These are phyloP conservation scores for Platanthera guangdongensis DNA, from an alignment of 106 monocot species.

Conservation along the genomic window DNA sequence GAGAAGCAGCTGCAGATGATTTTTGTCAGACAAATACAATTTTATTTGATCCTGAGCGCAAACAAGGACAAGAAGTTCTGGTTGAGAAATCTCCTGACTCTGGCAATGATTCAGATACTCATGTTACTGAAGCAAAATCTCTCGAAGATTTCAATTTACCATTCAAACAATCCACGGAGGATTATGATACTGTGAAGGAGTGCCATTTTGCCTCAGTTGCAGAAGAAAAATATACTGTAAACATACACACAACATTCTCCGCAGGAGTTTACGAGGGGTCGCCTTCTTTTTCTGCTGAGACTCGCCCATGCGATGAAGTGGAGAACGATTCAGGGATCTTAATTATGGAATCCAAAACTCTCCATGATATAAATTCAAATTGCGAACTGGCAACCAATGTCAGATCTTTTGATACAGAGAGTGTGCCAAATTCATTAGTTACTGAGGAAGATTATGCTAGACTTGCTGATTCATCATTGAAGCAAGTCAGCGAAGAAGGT, in stretches of 20 bases:
- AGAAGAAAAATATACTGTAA: slow-evolving; percentile 13
- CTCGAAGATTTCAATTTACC: slow-evolving; percentile 28
- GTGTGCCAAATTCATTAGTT: neutral
- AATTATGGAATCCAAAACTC: neutral
- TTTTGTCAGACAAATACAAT: neutral
- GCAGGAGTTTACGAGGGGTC: neutral
- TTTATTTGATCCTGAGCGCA: neutral
- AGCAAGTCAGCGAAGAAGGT: neutral
- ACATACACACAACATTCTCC: slow-evolving; percentile 2
- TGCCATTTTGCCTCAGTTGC: slow-evolving; percentile 1
- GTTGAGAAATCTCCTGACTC: neutral
- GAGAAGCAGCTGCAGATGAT: neutral
- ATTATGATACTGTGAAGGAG: neutral
- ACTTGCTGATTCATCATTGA: neutral
- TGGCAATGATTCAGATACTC: slow-evolving; percentile 11
- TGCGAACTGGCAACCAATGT: neutral
- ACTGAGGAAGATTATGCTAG: neutral
- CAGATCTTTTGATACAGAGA: neutral
- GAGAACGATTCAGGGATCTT: slow-evolving; percentile 4
- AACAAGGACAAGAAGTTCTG: neutral
- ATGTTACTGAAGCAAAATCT: slow-evolving; percentile 30
- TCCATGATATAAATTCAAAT: neutral
- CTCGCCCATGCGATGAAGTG: neutral
- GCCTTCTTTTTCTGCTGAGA: neutral
- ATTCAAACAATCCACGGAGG: slow-evolving; percentile 19